Conservation (phyloP, 306 rosid genomes). For the Pueraria montana region DNA sequence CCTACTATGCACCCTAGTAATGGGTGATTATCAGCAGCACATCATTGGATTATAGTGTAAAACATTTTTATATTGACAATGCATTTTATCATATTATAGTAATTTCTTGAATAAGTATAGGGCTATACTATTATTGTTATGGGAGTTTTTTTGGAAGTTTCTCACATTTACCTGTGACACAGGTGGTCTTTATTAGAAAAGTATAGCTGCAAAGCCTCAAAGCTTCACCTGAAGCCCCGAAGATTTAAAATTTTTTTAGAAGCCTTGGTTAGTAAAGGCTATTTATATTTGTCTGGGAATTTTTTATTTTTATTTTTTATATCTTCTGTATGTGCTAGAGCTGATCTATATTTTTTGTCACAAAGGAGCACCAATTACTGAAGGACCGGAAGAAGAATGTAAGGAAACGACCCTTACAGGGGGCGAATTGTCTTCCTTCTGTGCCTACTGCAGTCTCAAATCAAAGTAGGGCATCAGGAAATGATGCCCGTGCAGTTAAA, state of each 20-base stretch:
- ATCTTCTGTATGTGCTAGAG: conserved; percentile 45
- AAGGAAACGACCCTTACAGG: conserved; percentile 77
- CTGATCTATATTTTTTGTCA: conserved; percentile 60
- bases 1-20: conserved; percentile 18
- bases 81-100: conserved; percentile 31
- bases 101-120: conserved; percentile 27
- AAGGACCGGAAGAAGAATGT: conserved; percentile 93
- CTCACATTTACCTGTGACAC: conserved; percentile 41
- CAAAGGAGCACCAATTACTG: conserved; percentile 96
- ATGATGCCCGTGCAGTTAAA: conserved; percentile 77
- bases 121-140: conserved; percentile 4
- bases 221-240: conserved; percentile 97
- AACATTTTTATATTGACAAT: conserved; percentile 5
- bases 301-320: conserved; percentile 3
- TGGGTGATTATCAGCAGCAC: conserved; percentile 12
- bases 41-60: conserved; percentile 18
- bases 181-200: conserved; percentile 99
- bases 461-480: conserved; percentile 75
- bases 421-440: conserved; percentile 70
- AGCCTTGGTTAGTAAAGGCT: conserved; percentile 83
- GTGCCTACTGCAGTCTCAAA: conserved; percentile 59
- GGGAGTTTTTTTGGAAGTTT: conserved; percentile 35
- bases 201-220: conserved; percentile 98
- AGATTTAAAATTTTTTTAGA: conserved; percentile 93
- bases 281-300: conserved; percentile 39